Evolutionary conservation across 768 basidiomycete species (phyloP), one percentile per base, ranked within the genome.

Genomic region (Mycena maculata): DNA sequence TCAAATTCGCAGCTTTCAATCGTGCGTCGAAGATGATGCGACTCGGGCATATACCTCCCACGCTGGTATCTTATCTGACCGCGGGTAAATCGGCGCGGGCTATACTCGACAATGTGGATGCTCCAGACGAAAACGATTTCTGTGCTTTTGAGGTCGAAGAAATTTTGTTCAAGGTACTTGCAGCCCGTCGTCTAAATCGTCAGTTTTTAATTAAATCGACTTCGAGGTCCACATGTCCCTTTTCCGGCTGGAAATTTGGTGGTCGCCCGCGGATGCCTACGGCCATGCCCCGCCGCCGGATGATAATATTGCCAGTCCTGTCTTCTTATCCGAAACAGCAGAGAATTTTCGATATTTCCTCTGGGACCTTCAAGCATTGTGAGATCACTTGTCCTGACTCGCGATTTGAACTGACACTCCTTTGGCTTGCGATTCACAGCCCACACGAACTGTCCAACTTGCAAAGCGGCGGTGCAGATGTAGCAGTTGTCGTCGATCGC

Each of bases 61-160:
- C 41, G 41, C 41, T 18, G 9, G 20, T 27, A 53, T 47, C 39
- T 53, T 31, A 63, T 55, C 52, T 18, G 9, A 16, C 28, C 10
- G 9, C 52, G 31, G 41, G 11, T 11, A 63, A 55, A 27, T 33
- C 50, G 28, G 13, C 15, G 3, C 30, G 30, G 25, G 47, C 15
- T 25, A 9, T 25, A 15, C 18, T 39, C 4, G 38, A 48, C 30
- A 7, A 22, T 7, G 12, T 13, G 13, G 39, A 49, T 18, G 38
- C 13, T 16, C 22, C 10, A 10, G 39, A 30, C n/a, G 9, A 15
- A 36, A 82, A 84, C 30, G 88, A 86, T n/a, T 86, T 87, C 69
- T 87, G 85, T 71, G 78, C 89, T n/a, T 82, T 92, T 67, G 81
- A 82, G 55, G 87, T 89, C 16, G 87, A 87, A 72, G 83, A 86